phyloP scores from a whole-genome alignment of 2,329 filamentous ascomycete species.

The Trichoderma aggressivum region DNA sequence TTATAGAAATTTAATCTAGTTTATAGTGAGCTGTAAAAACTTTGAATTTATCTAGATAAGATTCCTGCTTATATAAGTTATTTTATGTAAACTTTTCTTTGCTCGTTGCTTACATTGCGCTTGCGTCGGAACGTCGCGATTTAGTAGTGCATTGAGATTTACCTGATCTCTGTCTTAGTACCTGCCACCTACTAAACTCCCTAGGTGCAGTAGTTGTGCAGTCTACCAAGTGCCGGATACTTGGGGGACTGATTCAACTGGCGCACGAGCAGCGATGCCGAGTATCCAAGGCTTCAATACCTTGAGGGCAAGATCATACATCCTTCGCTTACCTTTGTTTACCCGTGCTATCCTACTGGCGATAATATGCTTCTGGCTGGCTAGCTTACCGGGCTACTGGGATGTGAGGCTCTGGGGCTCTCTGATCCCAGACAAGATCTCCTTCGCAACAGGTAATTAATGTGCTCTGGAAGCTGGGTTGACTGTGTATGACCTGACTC shows the following conservation, averaged over 20 bases:
- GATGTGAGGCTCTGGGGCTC: conserved; percentile 73
- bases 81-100: not conserved
- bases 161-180: not conserved
- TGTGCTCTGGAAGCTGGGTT: not conserved
- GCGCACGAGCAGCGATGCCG: conserved; percentile 28
- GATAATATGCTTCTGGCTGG: conserved; percentile 61
- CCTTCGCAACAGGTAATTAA: conserved; percentile 61
- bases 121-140: not conserved
- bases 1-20: not conserved
- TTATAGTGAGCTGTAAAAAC: not conserved
- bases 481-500: not conserved
- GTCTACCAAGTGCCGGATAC: conserved; percentile 13
- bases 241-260: conserved; percentile 3
- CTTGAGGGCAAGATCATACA: conserved; percentile 71
- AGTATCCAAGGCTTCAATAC: conserved; percentile 49
- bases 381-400: conserved; percentile 67
- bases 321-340: conserved; percentile 82
- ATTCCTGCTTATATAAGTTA: not conserved
- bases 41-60: not conserved
- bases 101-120: not conserved
- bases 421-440: conserved; percentile 73
- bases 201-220: not conserved
- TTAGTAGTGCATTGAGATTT: not conserved
- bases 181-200: not conserved
- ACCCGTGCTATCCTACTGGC: conserved; percentile 67